Base-by-base conservation (phyloP, 768 basidiomycete species). In the Tulasnella sp. region DNA sequence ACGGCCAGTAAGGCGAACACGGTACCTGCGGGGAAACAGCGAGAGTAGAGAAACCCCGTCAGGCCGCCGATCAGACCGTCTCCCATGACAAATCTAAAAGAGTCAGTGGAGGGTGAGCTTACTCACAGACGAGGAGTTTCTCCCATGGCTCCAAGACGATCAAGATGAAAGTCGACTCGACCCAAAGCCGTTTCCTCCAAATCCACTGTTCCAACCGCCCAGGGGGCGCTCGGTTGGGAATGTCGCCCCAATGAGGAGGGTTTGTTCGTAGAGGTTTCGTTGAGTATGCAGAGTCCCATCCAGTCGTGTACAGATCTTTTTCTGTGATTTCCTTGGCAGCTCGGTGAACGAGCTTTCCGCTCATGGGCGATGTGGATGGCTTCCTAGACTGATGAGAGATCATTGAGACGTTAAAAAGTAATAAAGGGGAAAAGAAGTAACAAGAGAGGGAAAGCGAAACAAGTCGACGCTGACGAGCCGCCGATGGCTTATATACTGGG, bases 71-170 rank as follows among this genome's bases (percentile, higher is more conserved):
- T 42, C 40, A 22, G 16, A n/a, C 12, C 4, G 22, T 28, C 41
- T 75, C 24, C 0, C 42, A 42, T 18, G 46, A 24, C 48, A 60
- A 50, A 24, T 74, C 75, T 14, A 72, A 74, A 37, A 0, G 12
- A 28, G n/a, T 28, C 34, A 37, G 31, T 72, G 22, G 76, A 31
- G 14, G 12, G 12, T 7, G 31, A 16, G 7, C 11, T 11, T 37
- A 88, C 92, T 84, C 84, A 92, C 92, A 84, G 80, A 91, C 87
- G 48, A 92, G 84, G 72, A 89, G 83, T 83, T 91, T 91, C 87
- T 93, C 93, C 92, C 92, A 93, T 80, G 90, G 88, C 84, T 93
- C 92, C 80, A 92, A 85, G 82, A 92, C 88, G 48, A 88, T 87
- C 60, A 92, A 86, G 11, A 88, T 92, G 81, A 91, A 90, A 0